Conservation (phyloP, 345 rosid species). For the Rhodamnia rubescens region DNA sequence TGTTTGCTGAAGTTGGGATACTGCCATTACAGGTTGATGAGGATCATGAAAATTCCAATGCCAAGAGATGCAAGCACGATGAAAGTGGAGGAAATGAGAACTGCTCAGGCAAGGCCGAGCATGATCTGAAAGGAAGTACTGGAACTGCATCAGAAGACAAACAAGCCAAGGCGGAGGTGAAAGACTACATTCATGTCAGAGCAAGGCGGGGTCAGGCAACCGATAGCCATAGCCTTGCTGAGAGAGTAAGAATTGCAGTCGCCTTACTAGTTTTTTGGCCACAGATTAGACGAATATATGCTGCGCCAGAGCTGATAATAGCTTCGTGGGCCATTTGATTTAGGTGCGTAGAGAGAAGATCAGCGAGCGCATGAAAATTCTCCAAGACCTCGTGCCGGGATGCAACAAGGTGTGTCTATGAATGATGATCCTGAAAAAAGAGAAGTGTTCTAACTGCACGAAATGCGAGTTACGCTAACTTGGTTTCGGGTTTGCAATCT, state of each 20-base stretch:
- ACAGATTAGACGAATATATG: neutral
- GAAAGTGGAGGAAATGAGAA: slow-evolving; percentile 18
- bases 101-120: slow-evolving; percentile 14
- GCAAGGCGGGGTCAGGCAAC: slow-evolving; percentile 77
- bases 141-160: neutral
- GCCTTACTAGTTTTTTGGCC: neutral
- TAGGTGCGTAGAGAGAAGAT: slow-evolving; percentile 57
- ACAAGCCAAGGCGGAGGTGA: slow-evolving; percentile 9
- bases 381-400: slow-evolving; percentile 48
- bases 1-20: neutral
- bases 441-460: neutral
- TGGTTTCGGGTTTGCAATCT: neutral
- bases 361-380: slow-evolving; percentile 32
- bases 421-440: neutral
- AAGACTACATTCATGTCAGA: slow-evolving; percentile 81
- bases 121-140: slow-evolving; percentile 9
- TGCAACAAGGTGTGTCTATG: slow-evolving; percentile 31
- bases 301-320: neutral
- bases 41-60: slow-evolving; percentile 18
- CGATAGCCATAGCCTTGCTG: slow-evolving; percentile 54
- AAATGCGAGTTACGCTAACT: neutral
- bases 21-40: slow-evolving; percentile 20
- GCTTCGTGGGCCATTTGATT: neutral
- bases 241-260: slow-evolving; percentile 24
- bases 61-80: slow-evolving; percentile 16